A percentile compares a stretch with the other conserved stretches of the same genome.
phyloP scores from a whole-genome alignment of 2,329 filamentous ascomycete genomes.

The Alternaria conjuncta region DNA sequence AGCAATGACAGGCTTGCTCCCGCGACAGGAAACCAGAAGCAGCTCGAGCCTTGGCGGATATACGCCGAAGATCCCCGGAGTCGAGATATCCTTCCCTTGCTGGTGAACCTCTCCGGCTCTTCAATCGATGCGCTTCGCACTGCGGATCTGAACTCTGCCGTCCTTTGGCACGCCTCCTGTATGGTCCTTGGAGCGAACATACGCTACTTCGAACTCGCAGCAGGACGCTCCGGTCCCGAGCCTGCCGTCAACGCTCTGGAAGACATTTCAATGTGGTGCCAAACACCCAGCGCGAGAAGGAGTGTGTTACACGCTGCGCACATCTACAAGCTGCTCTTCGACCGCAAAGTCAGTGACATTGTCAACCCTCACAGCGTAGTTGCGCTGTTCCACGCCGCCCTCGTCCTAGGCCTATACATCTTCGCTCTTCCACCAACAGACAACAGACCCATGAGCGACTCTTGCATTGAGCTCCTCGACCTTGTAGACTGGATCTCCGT shows the following conservation, averaged over 20 bases:
- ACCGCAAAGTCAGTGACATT: slow-evolving; percentile 60
- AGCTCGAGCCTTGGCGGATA: slow-evolving; percentile 48
- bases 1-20: slow-evolving; percentile 43
- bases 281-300: slow-evolving; percentile 58
- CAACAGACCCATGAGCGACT: slow-evolving; percentile 39
- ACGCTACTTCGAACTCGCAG: slow-evolving; percentile 60
- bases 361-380: slow-evolving; percentile 59
- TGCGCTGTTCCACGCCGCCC: slow-evolving; percentile 58
- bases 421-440: slow-evolving; percentile 52
- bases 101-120: slow-evolving; percentile 46
- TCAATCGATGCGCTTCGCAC: slow-evolving; percentile 53
- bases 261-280: slow-evolving; percentile 59
- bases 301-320: slow-evolving; percentile 61
- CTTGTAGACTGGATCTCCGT: slow-evolving; percentile 59
- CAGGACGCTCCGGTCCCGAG: slow-evolving; percentile 56
- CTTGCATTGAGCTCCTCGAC: slow-evolving; percentile 56
- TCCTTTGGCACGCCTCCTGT: slow-evolving; percentile 62
- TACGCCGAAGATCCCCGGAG: slow-evolving; percentile 58
- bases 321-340: slow-evolving; percentile 58
- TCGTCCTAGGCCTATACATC: slow-evolving; percentile 60
- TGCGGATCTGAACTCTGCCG: slow-evolving; percentile 57
- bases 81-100: slow-evolving; percentile 46
- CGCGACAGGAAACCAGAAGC: slow-evolving; percentile 32
- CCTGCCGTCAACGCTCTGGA: slow-evolving; percentile 58
- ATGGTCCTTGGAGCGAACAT: slow-evolving; percentile 61